Evolutionary conservation across 768 basidiomycete species (phyloP).

Genomic region (Grammothele lineata): DNA sequence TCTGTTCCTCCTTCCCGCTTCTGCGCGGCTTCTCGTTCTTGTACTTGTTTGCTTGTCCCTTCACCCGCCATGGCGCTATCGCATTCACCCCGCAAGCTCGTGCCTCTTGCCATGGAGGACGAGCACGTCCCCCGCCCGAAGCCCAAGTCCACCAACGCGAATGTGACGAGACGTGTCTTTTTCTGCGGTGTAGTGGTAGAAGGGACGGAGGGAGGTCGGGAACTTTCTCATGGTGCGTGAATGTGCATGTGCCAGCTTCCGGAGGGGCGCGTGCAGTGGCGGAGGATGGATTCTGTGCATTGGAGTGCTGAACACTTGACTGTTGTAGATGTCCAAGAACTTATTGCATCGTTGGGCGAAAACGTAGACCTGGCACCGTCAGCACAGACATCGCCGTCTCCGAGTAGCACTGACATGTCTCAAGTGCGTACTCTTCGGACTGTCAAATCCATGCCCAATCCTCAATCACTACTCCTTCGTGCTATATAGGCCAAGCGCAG

Average conservation of each 20-base stretch:
- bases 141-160: constrained; percentile 32
- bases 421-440: constrained; percentile 20
- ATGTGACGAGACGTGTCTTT: constrained; percentile 75
- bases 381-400: constrained; percentile 40
- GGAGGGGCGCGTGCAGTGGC: too few relatives aligned
- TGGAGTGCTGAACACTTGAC: constrained; percentile 4
- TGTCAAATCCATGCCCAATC: not conserved
- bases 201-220: constrained; percentile 65
- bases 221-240: constrained; percentile 60
- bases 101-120: constrained; percentile 70
- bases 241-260: too few relatives aligned
- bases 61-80: constrained; percentile 52
- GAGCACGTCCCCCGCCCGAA: constrained; percentile 42
- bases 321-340: constrained; percentile 67
- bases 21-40: not conserved
- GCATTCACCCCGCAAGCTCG: constrained; percentile 66
- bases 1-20: not conserved
- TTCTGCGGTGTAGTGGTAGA: constrained; percentile 90
- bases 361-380: constrained; percentile 47
- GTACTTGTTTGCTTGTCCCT: not conserved
- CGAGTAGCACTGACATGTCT: constrained; percentile 29
- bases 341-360: constrained; percentile 74
- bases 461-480: not conserved
- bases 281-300: not conserved
- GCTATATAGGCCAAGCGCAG: constrained; percentile 36